Evolutionary conservation across 139 green algal species (phyloP).

Genomic region (Haematococcus lacustris): DNA sequence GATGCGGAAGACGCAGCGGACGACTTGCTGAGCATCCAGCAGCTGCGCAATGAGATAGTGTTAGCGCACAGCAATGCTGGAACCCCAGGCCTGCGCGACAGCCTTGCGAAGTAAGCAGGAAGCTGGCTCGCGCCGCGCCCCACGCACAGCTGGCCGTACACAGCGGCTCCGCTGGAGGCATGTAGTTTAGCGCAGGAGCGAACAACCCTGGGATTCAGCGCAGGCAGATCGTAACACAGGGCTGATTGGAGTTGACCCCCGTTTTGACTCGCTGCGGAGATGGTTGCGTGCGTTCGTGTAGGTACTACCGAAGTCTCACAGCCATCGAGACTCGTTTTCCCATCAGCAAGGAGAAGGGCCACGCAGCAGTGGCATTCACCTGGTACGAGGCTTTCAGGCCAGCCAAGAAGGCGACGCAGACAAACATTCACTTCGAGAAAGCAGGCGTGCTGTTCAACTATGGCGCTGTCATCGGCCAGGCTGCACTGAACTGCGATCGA

Average conservation of each 20-base stretch:
- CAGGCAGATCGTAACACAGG: no score
- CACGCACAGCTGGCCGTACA: no score
- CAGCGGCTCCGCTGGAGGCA: no score
- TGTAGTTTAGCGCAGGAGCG: no score
- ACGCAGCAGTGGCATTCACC: conserved; percentile 56
- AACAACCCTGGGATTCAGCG: not conserved
- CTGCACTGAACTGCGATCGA: conserved; percentile 62
- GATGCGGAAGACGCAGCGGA: conserved; percentile 57
- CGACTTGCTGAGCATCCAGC: conserved; percentile 59
- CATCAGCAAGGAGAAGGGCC: conserved; percentile 60
- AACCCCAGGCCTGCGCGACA: conserved; percentile 40
- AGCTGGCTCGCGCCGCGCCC: no score
- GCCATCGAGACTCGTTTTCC: conserved; percentile 88
- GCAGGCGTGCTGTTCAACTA: conserved; percentile 91
- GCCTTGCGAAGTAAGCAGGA: conserved; percentile 46
- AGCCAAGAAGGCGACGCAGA: conserved; percentile 46
- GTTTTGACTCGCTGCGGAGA: no score
- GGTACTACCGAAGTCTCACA: conserved; percentile 78
- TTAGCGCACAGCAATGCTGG: conserved; percentile 20
- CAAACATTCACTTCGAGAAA: conserved; percentile 90
- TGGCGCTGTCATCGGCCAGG: conserved; percentile 66
- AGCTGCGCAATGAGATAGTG: conserved; percentile 43
- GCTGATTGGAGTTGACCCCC: no score
- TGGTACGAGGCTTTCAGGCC: conserved; percentile 80
- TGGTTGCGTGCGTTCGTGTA: no score